Base-by-base conservation (phyloP, 352 stramenopile species). In the Phytophthora podocarpi region DNA sequence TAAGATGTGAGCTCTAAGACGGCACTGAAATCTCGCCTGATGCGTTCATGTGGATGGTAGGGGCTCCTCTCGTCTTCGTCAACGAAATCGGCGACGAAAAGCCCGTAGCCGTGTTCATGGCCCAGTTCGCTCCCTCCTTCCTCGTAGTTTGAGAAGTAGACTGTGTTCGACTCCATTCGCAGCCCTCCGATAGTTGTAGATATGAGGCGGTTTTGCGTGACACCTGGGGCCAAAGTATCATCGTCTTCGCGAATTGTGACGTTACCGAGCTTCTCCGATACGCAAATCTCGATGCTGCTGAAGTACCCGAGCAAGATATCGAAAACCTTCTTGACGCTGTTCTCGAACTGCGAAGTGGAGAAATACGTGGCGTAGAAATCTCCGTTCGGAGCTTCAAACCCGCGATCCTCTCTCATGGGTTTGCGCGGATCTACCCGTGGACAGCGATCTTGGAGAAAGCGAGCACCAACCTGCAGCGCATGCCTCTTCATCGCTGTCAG, bases 191-290 rank as follows among this genome's bases (percentile, higher is more conserved):
- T 40, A 0, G 72, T 72, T 8, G 62, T 69, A 3, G 65, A 47
- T 16, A 86, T 42, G 15, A 82, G 46, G 0, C 76, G 76, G 15
- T 75, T 67, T 42, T 74, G 68, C 7, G 69, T 71, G 16, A 79
- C 41, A 6, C 67, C 67, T 16, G 47, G 36, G 3, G 52, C 48
- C n/a, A 67, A 31, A 20, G 42, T 67, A 43, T 78, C 70, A 34
- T 83, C 73, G 40, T 72, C 67, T 30, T 83, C 71, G 43, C 76
- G 76, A 41, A 82, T 69, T n/a, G 64, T 76, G 36, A 81, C 49
- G 48, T 74, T 67, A 4, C 73, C 76, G 20, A 81, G 65, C 18
- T 76, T 66, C 59, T 83, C 73, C 18, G 71, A 78, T 9, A 83
- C 63, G 16, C 50, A 70, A 54, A 85, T 78, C 50, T 85, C 76